A percentile compares a stretch with the other conserved stretches of the same genome.
phyloP scores from a whole-genome alignment of 108 stramenopile species.

The Skeletonema tropicum region DNA sequence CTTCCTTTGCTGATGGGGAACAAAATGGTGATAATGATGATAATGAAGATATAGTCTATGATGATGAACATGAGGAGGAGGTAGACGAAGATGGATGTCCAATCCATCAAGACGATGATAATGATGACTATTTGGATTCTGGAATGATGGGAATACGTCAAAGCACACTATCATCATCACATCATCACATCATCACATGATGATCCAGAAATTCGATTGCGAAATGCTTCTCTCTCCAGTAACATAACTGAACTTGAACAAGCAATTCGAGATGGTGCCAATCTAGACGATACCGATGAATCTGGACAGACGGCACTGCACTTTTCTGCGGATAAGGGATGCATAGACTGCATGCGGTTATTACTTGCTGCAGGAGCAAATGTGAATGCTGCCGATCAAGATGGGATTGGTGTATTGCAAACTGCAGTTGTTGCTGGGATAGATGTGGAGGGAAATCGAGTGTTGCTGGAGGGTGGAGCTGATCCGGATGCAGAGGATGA shows the following conservation, averaged over 20 bases:
- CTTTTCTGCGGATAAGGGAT: constrained; percentile 76
- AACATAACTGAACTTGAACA: constrained; percentile 36
- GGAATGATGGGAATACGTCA: constrained; percentile 47
- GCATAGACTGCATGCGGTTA: constrained; percentile 56
- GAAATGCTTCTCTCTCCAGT: constrained; percentile 56
- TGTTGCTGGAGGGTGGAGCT: constrained; percentile 70
- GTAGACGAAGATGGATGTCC: constrained; percentile 63
- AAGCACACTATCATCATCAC: constrained; percentile 19
- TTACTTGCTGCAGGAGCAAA: constrained; percentile 69
- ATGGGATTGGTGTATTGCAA: constrained; percentile 80
- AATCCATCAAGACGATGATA: constrained; percentile 42
- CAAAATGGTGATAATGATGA: constrained; percentile 12
- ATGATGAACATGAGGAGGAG: constrained; percentile 39
- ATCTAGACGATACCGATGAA: constrained; percentile 60
- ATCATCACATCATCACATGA: too few relatives aligned
- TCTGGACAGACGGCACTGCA: constrained; percentile 81
- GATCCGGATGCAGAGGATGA: constrained; percentile 77
- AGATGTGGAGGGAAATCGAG: constrained; percentile 52
- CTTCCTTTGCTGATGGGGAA: constrained; percentile 9
- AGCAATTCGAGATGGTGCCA: constrained; percentile 31
- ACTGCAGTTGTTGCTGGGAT: constrained; percentile 78
- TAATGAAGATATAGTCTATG: constrained; percentile 38
- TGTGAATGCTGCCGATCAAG: constrained; percentile 69
- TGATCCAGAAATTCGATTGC: constrained; percentile 36
- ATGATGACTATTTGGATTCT: constrained; percentile 44